phyloP scores from a whole-genome alignment of 352 stramenopile species.

The Globisporangium recalcitrans region DNA sequence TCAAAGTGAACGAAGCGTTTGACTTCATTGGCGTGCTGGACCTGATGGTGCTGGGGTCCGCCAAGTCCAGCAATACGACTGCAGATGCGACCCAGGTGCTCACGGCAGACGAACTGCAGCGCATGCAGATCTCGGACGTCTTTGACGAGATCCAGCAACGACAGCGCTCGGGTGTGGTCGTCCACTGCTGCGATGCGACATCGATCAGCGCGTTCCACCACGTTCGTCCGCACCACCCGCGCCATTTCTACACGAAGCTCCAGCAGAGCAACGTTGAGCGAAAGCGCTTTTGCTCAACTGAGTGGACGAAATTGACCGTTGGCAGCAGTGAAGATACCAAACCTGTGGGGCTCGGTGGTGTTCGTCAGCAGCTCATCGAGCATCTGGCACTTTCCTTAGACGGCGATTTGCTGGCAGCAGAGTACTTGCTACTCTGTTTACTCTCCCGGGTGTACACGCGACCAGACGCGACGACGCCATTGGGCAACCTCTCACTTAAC shows the following conservation, averaged over 20 bases:
- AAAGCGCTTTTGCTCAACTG: constrained; percentile 27
- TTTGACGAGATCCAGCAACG: constrained; percentile 55
- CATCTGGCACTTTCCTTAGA: constrained; percentile 36
- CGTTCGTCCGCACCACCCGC: constrained; percentile 41
- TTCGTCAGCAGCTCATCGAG: constrained; percentile 37
- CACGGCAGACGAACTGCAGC: constrained; percentile 32
- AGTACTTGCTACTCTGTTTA: constrained; percentile 68
- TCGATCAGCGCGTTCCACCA: constrained; percentile 36
- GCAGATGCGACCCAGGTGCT: constrained; percentile 17
- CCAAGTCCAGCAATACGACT: constrained; percentile 7
- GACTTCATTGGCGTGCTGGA: constrained; percentile 78
- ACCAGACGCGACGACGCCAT: constrained; percentile 47
- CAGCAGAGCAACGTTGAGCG: constrained; percentile 30
- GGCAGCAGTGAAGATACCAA: background rate
- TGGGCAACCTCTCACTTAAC: constrained; percentile 76
- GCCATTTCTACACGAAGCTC: constrained; percentile 26
- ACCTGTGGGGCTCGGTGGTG: constrained; percentile 10
- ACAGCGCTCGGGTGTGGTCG: constrained; percentile 38
- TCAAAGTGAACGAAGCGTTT: constrained; percentile 82
- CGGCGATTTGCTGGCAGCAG: constrained; percentile 49
- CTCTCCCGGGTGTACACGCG: constrained; percentile 71
- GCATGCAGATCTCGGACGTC: constrained; percentile 61
- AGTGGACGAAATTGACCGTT: constrained; percentile 27
- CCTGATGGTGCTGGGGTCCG: constrained; percentile 38
- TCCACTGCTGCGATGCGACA: constrained; percentile 60